Base-by-base conservation (phyloP, 2,329 filamentous ascomycete species). In the Aureobasidium zeae region DNA sequence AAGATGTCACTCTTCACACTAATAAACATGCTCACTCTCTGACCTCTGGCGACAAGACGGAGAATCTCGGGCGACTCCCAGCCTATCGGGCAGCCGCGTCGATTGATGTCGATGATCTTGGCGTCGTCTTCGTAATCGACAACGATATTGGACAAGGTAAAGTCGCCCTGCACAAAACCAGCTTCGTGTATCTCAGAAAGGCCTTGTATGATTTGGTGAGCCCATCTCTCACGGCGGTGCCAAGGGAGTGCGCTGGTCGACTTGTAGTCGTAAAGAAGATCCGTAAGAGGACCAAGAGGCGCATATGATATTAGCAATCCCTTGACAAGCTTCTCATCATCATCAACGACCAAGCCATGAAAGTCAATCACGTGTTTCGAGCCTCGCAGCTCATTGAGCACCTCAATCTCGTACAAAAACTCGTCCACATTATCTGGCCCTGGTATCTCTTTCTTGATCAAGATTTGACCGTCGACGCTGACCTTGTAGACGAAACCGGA, bases 401-500 rank as follows among this genome's bases (percentile, higher is more conserved):
- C 89, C 60, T 96, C 95, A 60, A 95, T 84, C 64, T 98, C 91
- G 61, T 98, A 98, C 2, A 96, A 69, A 57, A 98, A 98, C 60
- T 96, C 91, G 50, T 96, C 89, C 15, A 96, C 81, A 0, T 86
- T 91, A 55, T 96, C 89, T 2, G 88, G 89, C 1, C 89, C 88
- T 1, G 91, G 91, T 12, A 98, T 96, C 58, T 98, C 91, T 62
- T 98, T 98, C 63, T 96, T 96, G 64, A 98, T 94, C 55, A 87
- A 81, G 2, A 77, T 68, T 46, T 73, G 67, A 8, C 76, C 79
- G 46, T 76, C 69, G 25, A 87, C 76, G 11, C 69, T 73, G 45
- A 98, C 86, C 60, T 93, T 94, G 71, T 96, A 98, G 13, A 96
- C 91, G 59, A 96, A 98, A 1, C 91, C 91, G 16, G 89, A 96